Conservation (phyloP, 306 rosid species). For the Gleditsia sinensis region DNA sequence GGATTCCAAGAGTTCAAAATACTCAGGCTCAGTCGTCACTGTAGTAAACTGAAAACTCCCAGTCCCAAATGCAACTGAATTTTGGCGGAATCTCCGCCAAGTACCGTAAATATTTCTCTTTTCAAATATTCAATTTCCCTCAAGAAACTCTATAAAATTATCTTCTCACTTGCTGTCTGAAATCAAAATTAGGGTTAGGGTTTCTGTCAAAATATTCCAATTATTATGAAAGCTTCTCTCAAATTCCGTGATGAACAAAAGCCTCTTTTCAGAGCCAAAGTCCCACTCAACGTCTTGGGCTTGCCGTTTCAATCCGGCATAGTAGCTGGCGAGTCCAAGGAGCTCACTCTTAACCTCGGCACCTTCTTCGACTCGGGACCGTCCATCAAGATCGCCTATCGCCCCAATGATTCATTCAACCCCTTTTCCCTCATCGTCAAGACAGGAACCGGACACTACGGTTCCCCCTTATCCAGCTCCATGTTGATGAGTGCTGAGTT, state of each 20-base stretch:
- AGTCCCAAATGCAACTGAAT: not conserved
- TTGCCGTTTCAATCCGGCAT: conserved; percentile 85
- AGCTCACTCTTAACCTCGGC: conserved; percentile 71
- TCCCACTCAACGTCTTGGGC: conserved; percentile 73
- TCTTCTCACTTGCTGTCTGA: not conserved
- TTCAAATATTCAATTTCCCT: conserved; percentile 10
- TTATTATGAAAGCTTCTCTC: conserved; percentile 80
- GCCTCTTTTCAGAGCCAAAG: conserved; percentile 73
- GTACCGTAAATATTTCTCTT: not conserved
- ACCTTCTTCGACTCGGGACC: conserved; percentile 86
- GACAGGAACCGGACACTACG: conserved; percentile 74
- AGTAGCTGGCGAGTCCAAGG: conserved; percentile 81
- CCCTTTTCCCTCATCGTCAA: conserved; percentile 74
- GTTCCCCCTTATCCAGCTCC: conserved; percentile 70
- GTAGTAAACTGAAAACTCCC: not conserved
- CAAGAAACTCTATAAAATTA: not conserved
- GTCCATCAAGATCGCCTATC: conserved; percentile 53
- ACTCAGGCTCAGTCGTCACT: not conserved
- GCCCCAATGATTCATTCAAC: conserved; percentile 71
- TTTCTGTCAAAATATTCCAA: not conserved
- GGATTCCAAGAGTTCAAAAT: not conserved
- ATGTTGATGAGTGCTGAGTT: conserved; percentile 85
- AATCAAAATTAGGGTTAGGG: conserved; percentile 16
- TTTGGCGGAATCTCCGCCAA: conserved; percentile 33
- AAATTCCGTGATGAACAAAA: conserved; percentile 83